Base-by-base conservation (phyloP, 2,329 filamentous ascomycete genomes). In the Onygenales sp. region DNA sequence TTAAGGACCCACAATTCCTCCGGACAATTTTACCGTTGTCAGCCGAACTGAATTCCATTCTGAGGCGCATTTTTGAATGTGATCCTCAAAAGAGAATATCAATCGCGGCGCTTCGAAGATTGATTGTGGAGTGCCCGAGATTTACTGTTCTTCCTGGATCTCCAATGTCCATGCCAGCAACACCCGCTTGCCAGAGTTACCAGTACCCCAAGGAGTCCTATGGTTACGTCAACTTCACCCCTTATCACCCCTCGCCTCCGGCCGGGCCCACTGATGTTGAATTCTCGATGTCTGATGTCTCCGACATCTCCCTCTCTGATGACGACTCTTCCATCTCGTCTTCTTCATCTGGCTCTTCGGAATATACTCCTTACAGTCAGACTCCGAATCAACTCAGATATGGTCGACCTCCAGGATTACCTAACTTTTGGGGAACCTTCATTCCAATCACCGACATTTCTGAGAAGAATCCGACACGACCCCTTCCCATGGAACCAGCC, bases 1-100 rank as follows among this genome's bases (percentile, higher is more conserved):
- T 87, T 62, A 86, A 86, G 75, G 89, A 90, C 66, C 83, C 83
- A 57, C 85, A 86, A 66, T 98, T 97, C 70, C 76, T 98, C 60
- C 87, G 90, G 76, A 87, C 89, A 57, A 98, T 98, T 63, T 80
- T 98, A 54, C 92, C 93, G 21, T 74, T 98, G 65, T 91, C 93
- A 53, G 79, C 88, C 67, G 91, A 96, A 67, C 79, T 97, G 68
- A 91, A 96, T 74, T 78, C 82, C 66, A 94, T 98, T 59, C 74
- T 98, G 63, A 84, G 83, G 60, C 83, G 86, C 65, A 87, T 97
- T 63, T 98, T 98, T 70, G 85, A 92, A 65, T 82, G 84, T 69
- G 85, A 93, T 71, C 91, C 93, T 54, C 79, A 84, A 63, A 83
- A 88, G 67, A 81, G 93, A 69, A 91, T 95, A 65, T 85, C 84